Conservation (phyloP, 768 basidiomycete species). For the Termitomyces sp. region DNA sequence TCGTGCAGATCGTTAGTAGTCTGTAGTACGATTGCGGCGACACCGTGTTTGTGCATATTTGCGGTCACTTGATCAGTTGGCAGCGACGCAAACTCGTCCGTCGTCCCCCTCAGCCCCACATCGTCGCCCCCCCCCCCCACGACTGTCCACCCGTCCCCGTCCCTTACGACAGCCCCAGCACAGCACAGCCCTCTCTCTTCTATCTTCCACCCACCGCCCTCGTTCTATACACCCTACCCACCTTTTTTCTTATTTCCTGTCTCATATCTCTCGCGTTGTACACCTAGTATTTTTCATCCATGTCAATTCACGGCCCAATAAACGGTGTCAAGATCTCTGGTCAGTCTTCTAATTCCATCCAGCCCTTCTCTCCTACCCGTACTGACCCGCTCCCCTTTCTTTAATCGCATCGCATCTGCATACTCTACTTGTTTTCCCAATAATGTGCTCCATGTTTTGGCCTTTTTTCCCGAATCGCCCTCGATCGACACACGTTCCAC, state of each 20-base stretch:
- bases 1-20: background rate
- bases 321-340: conserved; percentile 85
- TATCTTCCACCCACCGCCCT: conserved; percentile 14
- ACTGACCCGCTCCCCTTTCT: conserved; percentile 14
- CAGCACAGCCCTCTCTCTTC: conserved; percentile 2
- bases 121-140: background rate
- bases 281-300: conserved; percentile 25
- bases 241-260: conserved; percentile 10
- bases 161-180: background rate
- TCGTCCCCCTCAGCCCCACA: conserved; percentile 11
- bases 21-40: background rate
- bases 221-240: conserved; percentile 10
- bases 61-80: conserved; percentile 27
- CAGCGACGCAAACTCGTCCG: conserved; percentile 14
- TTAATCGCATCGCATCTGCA: conserved; percentile 20
- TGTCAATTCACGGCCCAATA: conserved; percentile 77
- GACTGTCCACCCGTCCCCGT: background rate
- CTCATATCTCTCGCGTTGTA: conserved; percentile 6
- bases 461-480: conserved; percentile 23
- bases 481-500: conserved; percentile 27
- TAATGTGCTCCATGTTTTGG: conserved; percentile 4
- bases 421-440: background rate
- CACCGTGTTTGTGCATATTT: conserved; percentile 25
- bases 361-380: conserved; percentile 19
- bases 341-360: conserved; percentile 35